phyloP scores from a whole-genome alignment of 1,139 yeast species.

The Taphrina deformans region DNA sequence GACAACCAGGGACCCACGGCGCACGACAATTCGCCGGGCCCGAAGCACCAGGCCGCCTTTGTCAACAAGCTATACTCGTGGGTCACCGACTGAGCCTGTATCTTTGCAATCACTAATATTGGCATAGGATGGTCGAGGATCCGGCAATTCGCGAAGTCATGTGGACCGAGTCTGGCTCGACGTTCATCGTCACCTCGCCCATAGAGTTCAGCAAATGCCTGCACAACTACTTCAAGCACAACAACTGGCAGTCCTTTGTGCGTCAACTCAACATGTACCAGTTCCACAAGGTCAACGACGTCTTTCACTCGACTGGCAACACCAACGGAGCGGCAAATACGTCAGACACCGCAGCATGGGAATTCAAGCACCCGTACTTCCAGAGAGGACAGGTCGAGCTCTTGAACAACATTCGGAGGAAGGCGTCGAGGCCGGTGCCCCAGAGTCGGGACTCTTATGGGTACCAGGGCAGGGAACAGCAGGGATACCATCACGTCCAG shows the following conservation, averaged over 20 bases:
- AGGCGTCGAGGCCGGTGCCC: constrained; percentile 48
- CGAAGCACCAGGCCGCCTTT: constrained; percentile 31
- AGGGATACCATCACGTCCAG: background rate
- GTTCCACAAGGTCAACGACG: constrained; percentile 54
- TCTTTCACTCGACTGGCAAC: constrained; percentile 51
- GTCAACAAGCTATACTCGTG: constrained; percentile 30
- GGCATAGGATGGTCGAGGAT: constrained; percentile 56
- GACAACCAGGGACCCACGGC: background rate
- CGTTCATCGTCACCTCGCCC: constrained; percentile 49
- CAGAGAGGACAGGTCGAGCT: constrained; percentile 71
- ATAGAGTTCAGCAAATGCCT: constrained; percentile 57
- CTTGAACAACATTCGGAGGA: constrained; percentile 65
- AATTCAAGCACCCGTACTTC: constrained; percentile 81
- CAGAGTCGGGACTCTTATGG: constrained; percentile 3
- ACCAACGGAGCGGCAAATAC: constrained; percentile 36
- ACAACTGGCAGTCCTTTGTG: constrained; percentile 69
- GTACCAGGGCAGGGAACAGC: background rate
- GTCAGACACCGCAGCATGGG: constrained; percentile 59
- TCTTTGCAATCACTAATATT: background rate
- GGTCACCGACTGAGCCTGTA: background rate
- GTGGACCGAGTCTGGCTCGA: constrained; percentile 68
- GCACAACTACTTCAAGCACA: constrained; percentile 74
- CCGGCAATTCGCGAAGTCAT: constrained; percentile 56
- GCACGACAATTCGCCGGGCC: constrained; percentile 3
- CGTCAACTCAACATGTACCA: constrained; percentile 78